Percentiles rank a stretch among this genome's conserved stretches.
Conservation (phyloP, 208 protist genomes). For the Acanthamoeba triangularis region DNA sequence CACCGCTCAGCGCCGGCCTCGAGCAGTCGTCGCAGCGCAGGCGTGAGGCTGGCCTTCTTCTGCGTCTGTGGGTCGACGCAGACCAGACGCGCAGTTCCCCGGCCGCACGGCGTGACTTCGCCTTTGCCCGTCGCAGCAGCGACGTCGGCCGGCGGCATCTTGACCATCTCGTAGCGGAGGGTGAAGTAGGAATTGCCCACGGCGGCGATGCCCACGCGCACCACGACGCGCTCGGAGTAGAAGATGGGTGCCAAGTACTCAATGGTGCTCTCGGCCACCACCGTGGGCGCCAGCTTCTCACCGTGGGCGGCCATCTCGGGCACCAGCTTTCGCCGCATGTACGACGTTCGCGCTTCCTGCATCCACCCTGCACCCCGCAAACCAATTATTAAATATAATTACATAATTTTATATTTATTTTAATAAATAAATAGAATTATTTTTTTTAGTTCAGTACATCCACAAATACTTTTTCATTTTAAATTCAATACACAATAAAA, state of each 20-base stretch:
- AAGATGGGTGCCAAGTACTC: slow-evolving; percentile 27
- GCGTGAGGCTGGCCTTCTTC: background rate
- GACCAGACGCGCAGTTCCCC: background rate
- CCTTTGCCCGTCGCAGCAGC: background rate
- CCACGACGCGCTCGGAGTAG: background rate
- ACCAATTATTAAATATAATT: background rate
- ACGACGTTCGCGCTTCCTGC: slow-evolving; percentile 6
- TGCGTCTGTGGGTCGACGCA: slow-evolving; percentile 42
- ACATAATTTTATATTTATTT: background rate
- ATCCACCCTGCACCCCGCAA: background rate
- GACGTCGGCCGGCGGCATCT: background rate
- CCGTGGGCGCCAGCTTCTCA: background rate
- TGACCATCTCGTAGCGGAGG: slow-evolving; percentile 11
- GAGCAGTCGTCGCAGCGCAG: background rate
- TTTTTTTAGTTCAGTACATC: no score
- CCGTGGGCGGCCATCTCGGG: background rate
- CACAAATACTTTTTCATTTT: background rate
- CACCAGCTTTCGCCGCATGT: background rate
- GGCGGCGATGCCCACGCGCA: background rate
- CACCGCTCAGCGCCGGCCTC: background rate
- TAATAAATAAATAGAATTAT: background rate
- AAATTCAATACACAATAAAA: background rate
- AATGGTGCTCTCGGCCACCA: slow-evolving; percentile 16
- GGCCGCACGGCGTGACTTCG: background rate
- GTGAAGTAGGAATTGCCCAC: slow-evolving; percentile 7